These are phyloP conservation scores for Syzygium syzygioides DNA, from an alignment of 441 rosid species.

Conservation along the genomic window DNA sequence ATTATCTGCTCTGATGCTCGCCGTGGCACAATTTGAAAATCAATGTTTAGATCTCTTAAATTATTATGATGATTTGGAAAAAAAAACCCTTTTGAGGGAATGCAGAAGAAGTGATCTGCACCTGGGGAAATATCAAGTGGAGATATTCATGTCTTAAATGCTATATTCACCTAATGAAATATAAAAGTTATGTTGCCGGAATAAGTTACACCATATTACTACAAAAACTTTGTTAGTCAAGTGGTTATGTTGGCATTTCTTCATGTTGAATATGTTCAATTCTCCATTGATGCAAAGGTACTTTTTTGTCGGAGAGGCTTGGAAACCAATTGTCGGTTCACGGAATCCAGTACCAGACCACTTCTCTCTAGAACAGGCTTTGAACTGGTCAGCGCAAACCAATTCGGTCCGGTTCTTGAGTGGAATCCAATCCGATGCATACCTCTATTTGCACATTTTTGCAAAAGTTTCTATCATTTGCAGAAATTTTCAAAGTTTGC, in stretches of 20 bases:
- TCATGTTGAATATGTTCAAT: neutral
- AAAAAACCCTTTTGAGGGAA: neutral
- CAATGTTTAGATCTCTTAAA: neutral
- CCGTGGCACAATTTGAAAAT: too few species aligned
- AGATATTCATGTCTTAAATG: too few species aligned
- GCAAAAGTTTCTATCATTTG: neutral
- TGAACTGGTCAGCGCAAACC: neutral
- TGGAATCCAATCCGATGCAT: accelerated
- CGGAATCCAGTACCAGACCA: accelerated
- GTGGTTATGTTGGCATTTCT: neutral
- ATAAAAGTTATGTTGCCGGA: too few species aligned
- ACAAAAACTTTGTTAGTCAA: neutral
- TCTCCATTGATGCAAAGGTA: neutral
- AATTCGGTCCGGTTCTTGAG: neutral
- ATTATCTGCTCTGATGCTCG: neutral
- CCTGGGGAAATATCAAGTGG: neutral
- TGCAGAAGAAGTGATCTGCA: neutral
- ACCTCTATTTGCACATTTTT: too few species aligned
- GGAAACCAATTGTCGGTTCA: neutral
- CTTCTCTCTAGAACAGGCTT: neutral
- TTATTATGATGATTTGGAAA: neutral
- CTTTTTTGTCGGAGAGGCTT: neutral
- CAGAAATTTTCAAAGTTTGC: neutral
- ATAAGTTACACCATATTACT: neutral
- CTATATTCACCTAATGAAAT: neutral